Conservation (phyloP, 352 stramenopile species). For the Globisporangium megalacanthum region DNA sequence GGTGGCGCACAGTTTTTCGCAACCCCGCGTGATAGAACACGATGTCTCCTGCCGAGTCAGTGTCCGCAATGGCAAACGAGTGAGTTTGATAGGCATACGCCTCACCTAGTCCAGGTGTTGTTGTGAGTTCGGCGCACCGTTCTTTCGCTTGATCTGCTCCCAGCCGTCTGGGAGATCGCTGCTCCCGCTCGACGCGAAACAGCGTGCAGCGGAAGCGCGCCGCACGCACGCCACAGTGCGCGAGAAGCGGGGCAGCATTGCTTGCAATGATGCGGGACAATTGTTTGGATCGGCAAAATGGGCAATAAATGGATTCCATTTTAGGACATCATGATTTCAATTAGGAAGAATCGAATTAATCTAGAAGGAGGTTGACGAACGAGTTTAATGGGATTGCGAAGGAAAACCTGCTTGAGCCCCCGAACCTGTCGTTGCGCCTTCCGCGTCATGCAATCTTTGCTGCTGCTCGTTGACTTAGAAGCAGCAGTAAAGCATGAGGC, state of each 20-base stretch:
- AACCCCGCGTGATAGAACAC: slow-evolving; percentile 63
- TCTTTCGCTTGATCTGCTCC: slow-evolving; percentile 54
- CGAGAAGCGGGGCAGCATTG: neutral
- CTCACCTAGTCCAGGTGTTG: neutral
- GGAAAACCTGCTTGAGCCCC: no score
- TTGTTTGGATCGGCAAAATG: no score
- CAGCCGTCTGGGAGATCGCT: slow-evolving; percentile 38
- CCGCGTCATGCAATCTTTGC: no score
- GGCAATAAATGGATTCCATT: no score
- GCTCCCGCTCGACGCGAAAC: neutral
- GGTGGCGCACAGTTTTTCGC: slow-evolving; percentile 50
- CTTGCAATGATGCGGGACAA: no score
- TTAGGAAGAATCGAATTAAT: no score
- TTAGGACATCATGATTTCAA: no score
- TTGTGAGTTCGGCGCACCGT: slow-evolving; percentile 24
- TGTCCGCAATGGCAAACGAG: neutral
- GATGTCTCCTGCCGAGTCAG: slow-evolving; percentile 29
- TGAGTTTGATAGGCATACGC: neutral
- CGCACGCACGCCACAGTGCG: neutral
- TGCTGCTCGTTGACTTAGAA: no score
- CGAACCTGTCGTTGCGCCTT: no score
- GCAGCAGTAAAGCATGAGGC: no score
- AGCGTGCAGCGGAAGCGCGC: neutral
- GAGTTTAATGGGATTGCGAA: no score
- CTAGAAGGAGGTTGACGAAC: no score